Percentiles rank a stretch among this genome's conserved stretches.
These are phyloP conservation scores for Arthrobotrys megalospora DNA, from an alignment of 2,329 filamentous ascomycete species.

Conservation along the genomic window DNA sequence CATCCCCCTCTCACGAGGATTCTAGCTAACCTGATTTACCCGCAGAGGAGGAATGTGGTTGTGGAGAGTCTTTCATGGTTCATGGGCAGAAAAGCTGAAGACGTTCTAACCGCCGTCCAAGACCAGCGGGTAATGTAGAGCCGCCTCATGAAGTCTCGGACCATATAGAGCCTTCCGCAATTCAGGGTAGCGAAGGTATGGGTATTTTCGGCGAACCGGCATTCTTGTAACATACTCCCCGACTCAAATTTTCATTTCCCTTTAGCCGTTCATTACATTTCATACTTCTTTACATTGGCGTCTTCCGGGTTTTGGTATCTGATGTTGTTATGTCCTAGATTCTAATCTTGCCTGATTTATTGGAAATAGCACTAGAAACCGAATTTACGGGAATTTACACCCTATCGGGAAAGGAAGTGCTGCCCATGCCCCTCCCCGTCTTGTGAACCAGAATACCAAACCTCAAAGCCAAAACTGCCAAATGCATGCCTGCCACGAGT, in stretches of 20 bases:
- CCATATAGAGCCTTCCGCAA: neutral
- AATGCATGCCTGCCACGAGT: neutral
- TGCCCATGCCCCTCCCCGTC: neutral
- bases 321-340: conserved; percentile 4
- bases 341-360: conserved; percentile 12
- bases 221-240: conserved; percentile 33
- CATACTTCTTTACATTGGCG: conserved; percentile 14
- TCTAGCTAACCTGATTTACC: conserved; percentile 52
- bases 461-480: conserved; percentile 1
- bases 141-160: neutral
- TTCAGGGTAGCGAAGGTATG: conserved; percentile 13
- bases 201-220: conserved; percentile 26
- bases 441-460: conserved; percentile 4
- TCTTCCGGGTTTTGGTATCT: neutral
- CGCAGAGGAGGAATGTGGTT: conserved; percentile 93
- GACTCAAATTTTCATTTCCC: conserved; percentile 13
- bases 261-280: conserved; percentile 3
- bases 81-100: conserved; percentile 42
- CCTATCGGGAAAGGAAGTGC: neutral
- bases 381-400: conserved; percentile 1
- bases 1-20: conserved; percentile 43
- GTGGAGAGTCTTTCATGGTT: conserved; percentile 96
- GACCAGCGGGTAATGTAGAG: neutral
- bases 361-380: conserved; percentile 4
- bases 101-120: neutral